Percentiles rank a stretch among this genome's conserved stretches.
Evolutionary conservation across 2,329 filamentous ascomycete genomes (phyloP).

Genomic region (Pezicula rhizophila): DNA sequence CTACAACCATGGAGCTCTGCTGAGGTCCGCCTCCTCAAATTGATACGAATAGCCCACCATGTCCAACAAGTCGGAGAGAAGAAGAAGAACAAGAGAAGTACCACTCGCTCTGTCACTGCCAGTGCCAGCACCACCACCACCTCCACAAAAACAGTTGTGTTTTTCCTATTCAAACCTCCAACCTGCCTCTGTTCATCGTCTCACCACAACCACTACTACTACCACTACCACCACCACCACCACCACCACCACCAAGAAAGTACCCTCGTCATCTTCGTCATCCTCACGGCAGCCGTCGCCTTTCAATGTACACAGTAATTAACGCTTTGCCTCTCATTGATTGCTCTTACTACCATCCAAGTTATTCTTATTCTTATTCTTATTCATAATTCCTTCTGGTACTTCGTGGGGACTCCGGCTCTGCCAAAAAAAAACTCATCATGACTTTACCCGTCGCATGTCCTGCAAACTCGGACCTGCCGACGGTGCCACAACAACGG

Average conservation of each 20-base stretch:
- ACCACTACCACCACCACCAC: no score
- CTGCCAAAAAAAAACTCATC: conserved; percentile 9
- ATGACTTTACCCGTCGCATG: conserved; percentile 29
- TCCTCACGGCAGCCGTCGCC: not conserved
- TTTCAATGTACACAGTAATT: no score
- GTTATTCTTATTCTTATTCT: no score
- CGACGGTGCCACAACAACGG: conserved; percentile 24
- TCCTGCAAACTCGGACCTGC: conserved; percentile 21
- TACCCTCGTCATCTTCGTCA: not conserved
- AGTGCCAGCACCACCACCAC: not conserved
- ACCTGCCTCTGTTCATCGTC: not conserved
- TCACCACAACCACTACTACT: not conserved
- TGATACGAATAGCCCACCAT: conserved; percentile 1
- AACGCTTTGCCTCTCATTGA: not conserved
- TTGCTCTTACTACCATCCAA: no score
- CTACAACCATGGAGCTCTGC: not conserved
- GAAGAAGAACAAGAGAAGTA: not conserved
- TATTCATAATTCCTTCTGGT: not conserved
- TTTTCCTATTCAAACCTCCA: not conserved
- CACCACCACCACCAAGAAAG: no score
- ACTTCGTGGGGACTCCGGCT: not conserved
- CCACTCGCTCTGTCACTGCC: not conserved
- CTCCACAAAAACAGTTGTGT: not conserved
- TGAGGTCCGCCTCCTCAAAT: not conserved
- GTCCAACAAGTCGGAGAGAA: not conserved